Conservation (phyloP, 345 rosid species). For the Brassica juncea region DNA sequence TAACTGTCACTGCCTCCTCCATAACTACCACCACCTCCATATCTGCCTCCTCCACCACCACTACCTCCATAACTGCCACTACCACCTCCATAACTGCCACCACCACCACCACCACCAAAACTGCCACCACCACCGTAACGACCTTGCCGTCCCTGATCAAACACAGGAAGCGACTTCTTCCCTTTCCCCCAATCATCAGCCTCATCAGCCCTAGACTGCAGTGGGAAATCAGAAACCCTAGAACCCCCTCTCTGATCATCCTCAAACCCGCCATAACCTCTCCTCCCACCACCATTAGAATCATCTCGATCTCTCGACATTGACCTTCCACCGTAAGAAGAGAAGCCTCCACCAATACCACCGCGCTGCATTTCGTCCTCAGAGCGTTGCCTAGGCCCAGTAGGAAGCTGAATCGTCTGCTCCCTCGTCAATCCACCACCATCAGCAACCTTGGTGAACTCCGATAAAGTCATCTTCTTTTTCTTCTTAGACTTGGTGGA, state of each 20-base stretch:
- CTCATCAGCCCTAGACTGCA: conserved; percentile 87
- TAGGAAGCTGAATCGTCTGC: conserved; percentile 83
- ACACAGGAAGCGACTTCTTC: conserved; percentile 58
- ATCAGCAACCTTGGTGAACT: conserved; percentile 45
- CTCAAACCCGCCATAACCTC: conserved; percentile 72
- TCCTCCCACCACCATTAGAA: conserved; percentile 51
- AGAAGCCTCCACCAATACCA: conserved; percentile 84
- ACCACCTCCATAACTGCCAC: conserved; percentile 42
- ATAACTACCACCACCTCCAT: background rate
- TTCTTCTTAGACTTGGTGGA: conserved; percentile 72
- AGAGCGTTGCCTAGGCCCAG: conserved; percentile 91
- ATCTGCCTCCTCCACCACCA: conserved; percentile 46
- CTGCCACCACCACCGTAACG: conserved; percentile 60
- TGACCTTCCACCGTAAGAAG: conserved; percentile 52
- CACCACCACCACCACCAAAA: no score
- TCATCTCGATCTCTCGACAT: conserved; percentile 54
- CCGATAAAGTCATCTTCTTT: conserved; percentile 77
- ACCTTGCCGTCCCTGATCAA: conserved; percentile 58
- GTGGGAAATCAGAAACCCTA: conserved; percentile 84
- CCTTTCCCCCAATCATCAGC: conserved; percentile 81
- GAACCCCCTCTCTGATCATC: conserved; percentile 74
- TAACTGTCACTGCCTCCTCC: conserved; percentile 34
- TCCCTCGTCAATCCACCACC: conserved; percentile 62
- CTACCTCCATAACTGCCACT: conserved; percentile 36
- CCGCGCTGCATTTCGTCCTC: conserved; percentile 75